phyloP scores from a whole-genome alignment of 805 yeast genomes.

The Priceomyces castillae region DNA sequence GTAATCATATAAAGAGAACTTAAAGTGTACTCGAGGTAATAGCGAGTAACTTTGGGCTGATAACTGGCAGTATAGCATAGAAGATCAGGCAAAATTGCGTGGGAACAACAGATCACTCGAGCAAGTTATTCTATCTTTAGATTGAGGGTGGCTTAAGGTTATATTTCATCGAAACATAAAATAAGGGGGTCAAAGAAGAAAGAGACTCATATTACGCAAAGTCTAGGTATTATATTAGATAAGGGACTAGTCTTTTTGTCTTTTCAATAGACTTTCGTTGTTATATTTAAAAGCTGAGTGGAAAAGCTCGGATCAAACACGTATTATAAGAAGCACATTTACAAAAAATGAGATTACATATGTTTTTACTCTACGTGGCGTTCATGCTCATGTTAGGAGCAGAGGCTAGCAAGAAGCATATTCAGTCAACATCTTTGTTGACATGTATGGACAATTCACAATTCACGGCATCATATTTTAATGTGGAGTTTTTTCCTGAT shows the following conservation, averaged over 20 bases:
- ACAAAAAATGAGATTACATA: background rate
- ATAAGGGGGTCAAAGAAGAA: too few species aligned
- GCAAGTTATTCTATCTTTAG: background rate
- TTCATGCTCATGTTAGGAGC: background rate
- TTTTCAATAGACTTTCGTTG: too few species aligned
- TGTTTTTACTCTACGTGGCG: background rate
- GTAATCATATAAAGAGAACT: background rate
- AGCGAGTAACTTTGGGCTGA: background rate
- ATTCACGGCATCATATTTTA: conserved; percentile 79
- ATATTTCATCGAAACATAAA: too few species aligned
- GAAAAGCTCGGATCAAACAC: too few species aligned
- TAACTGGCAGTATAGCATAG: too few species aligned
- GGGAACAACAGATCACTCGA: background rate
- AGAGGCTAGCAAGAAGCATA: conserved; percentile 14
- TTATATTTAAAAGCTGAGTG: too few species aligned
- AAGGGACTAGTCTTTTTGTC: too few species aligned
- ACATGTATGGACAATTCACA: conserved; percentile 92
- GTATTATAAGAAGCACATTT: background rate
- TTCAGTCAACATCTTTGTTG: conserved; percentile 66
- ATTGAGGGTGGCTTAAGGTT: background rate
- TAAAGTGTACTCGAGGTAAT: background rate
- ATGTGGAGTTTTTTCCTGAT: conserved; percentile 67
- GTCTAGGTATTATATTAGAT: too few species aligned
- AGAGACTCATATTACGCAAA: too few species aligned
- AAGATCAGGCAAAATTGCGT: too few species aligned